Evolutionary conservation across 1,284 basidiomycete genomes (phyloP), one percentile per base, ranked within the genome.

Genomic region (Irpex rosettiformis): DNA sequence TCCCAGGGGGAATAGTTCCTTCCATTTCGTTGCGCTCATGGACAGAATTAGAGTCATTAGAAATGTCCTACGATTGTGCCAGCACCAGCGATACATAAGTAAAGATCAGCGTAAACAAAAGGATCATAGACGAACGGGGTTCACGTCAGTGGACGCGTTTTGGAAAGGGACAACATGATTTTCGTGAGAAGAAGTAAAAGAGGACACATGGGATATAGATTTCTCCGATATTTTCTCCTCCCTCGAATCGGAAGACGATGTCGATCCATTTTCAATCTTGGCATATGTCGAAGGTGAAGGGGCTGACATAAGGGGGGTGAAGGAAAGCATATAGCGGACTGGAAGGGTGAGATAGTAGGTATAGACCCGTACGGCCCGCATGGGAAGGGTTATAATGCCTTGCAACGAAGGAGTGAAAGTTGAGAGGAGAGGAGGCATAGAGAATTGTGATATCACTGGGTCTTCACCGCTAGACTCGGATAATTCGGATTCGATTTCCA

Each of bases 91-190:
- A 71, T 78, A 69, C 66, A 72, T 72, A 78, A 79, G 78, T 71
- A 77, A 77, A 72, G 67, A 55, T 64, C 69, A 68, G 67, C 64
- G 69, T 64, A 70, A 51, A 22, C 69, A 69, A 67, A 67, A 65
- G 72, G 72, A 76, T 77, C 74, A 80, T 74, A 76, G 75, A 80
- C 79, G 73, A 74, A 80, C 78, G 77, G 77, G 18, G 54, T 22
- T 33, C 42, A 42, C 55, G 49, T 21, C 40, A 40, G 42, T 57
- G 49, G 55, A 37, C 18, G 56, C 56, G 30, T 54, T 54, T 52
- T 42, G 43, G 45, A 48, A 40, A 58, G 49, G 7, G 24, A 59
- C 45, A 27, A 60, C 63, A 40, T 62, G 16, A n/a, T 11, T 59
- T 61, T 65, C 62, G 57, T 65, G 24, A 48, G 55, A 29, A 55